Evolutionary conservation across 805 yeast genomes (phyloP), one percentile per base, ranked within the genome.

Genomic region (Cyberlindnera meyerae): DNA sequence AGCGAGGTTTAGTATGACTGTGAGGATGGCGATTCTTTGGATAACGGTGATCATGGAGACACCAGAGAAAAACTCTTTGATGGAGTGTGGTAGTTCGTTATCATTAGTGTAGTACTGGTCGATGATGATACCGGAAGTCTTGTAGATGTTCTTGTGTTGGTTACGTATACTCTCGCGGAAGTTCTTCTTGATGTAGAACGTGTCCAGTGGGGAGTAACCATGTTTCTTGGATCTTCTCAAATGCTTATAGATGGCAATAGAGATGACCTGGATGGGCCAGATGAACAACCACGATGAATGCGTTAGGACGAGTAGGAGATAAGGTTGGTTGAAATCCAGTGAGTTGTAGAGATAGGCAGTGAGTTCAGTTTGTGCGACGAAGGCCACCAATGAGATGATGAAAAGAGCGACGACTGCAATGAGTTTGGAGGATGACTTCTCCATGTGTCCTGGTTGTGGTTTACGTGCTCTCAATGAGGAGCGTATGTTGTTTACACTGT

Each of bases 341-440:
- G 64, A 54, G 21, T 67, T 63, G 52, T 84, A 81, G 6, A 86
- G 68, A 38, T 78, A 78, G 6, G 86, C 71, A 2, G 94, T 84
- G 42, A 79, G 65, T 55, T 86, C 96, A 0, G 96, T 86, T 54
- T 86, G 96, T 12, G 70, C 51, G 5, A 87, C 88, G 60, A 87
- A 87, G 4, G 88, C 51, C 7, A 73, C 51, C 40, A 79, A 46
- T 0, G 82, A 72, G 2, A 74, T 40, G 2, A 66, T 11, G 28
- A 79, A 69, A 2, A 82, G 65, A 9, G 36, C 44, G 14, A 44
- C 21, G 11, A 44, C 48, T 2, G 44, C 41, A 24, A 18, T 15
- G 6, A 44, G 33, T 34, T 44, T 44, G 8, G 39, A 18, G 7
- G 36, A 31, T 4, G 48, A 48, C 30, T 40, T 47, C 26, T 44